Base-by-base conservation (phyloP, 2,329 filamentous ascomycete species). In the Colletotrichum sp. region DNA sequence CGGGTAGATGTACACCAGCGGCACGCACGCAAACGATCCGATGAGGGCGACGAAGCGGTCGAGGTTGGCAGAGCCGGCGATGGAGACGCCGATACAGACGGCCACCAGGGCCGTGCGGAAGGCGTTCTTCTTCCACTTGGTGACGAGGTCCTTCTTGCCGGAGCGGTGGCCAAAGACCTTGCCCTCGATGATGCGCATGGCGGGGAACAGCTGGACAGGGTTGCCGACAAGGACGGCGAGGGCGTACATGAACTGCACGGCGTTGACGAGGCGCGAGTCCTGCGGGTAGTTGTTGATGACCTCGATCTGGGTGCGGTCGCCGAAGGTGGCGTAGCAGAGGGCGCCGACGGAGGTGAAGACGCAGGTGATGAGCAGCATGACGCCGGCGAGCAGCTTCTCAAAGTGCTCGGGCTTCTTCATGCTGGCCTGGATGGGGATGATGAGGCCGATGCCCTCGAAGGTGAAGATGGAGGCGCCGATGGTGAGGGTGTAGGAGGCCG, bases 351-450 rank as follows among this genome's bases (percentile, higher is more conserved):
- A 93, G 3, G 92, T 93, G 84, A 94, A 95, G 79, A 95, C 90
- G 78, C 93, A 83, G 5, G 94, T 95, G 81, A 95, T 94, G 83
- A 95, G 88, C 76, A 92, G 81, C 93, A 95, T 95, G 83, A 95
- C 91, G 15, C 91, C 79, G 76, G 89, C 93, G 2, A 95, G 90
- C 5, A 95, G 88, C 72, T 87, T 87, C 79, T 91, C 89, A 79
- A 95, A 95, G 22, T 92, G 89, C 77, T 94, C 87, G 0, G 94
- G 94, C 74, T 92, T 87, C 80, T 90, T 91, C 94, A 99, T 99
- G 26, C 96, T 98, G 81, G 98, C 96, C 85, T 99, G 98, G 76
- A 99, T 98, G 0, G 98, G 97, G 77, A 99, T 98, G 84, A 99
- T 98, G 65, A 99, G 92, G 15, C 97, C 98, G 77, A 99, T 98